A percentile compares a stretch with the other conserved stretches of the same genome.
Conservation (phyloP, 805 yeast genomes). For the Myxozyma vanderwaltii region DNA sequence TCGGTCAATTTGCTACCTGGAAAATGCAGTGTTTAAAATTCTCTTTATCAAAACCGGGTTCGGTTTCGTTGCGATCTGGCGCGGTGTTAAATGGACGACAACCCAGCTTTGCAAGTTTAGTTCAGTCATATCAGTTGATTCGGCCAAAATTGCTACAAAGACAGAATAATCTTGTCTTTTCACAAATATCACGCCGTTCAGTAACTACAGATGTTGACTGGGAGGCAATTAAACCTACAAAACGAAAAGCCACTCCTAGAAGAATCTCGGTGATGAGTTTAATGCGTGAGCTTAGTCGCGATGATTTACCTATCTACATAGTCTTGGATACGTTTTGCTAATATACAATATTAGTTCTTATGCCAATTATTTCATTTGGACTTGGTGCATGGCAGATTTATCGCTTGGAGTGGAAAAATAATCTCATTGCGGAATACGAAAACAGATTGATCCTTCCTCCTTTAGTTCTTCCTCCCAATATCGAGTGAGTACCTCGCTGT, state of each 20-base stretch:
- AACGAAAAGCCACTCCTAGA: conserved; percentile 29
- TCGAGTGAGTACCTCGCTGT: conserved; percentile 33
- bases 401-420: conserved; percentile 84
- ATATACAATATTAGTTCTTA: conserved; percentile 48
- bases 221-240: conserved; percentile 67
- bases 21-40: background rate
- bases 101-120: background rate
- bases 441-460: conserved; percentile 76
- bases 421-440: conserved; percentile 79
- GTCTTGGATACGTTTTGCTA: background rate
- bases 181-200: background rate
- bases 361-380: conserved; percentile 84
- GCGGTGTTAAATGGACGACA: background rate
- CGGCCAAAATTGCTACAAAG: background rate
- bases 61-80: background rate
- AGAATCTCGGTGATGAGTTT: conserved; percentile 13
- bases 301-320: background rate
- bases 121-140: background rate
- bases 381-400: conserved; percentile 92
- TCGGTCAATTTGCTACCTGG: too few species aligned
- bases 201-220: conserved; percentile 75
- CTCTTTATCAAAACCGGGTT: background rate
- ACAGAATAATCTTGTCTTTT: background rate
- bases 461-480: conserved; percentile 60
- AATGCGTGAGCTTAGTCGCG: conserved; percentile 12